Conservation (phyloP, 1,139 yeast species). For the Geotrichum cucujoidarum region DNA sequence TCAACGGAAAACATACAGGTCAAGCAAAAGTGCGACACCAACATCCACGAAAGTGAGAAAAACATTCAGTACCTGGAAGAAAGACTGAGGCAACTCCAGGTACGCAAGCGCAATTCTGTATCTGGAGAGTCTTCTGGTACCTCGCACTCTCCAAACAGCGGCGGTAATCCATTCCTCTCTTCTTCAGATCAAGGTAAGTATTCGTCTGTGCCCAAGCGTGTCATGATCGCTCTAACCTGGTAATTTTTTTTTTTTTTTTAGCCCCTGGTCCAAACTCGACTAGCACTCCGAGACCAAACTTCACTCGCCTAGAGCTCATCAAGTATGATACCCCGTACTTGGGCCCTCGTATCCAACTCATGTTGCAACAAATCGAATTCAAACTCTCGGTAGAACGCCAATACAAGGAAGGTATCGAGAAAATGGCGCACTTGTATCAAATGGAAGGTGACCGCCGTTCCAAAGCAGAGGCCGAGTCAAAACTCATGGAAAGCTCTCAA, state of each 20-base stretch:
- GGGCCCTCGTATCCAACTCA: constrained; percentile 91
- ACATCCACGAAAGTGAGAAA: constrained; percentile 84
- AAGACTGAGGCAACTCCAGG: constrained; percentile 59
- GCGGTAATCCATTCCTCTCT: background rate
- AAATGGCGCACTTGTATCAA: constrained; percentile 75
- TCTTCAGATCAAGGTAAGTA: background rate
- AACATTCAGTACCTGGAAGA: constrained; percentile 85
- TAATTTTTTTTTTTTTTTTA: background rate
- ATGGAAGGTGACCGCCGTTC: constrained; percentile 87
- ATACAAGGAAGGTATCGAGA: constrained; percentile 87
- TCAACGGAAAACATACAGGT: constrained; percentile 75
- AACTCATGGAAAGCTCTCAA: constrained; percentile 82
- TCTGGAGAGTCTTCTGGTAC: background rate
- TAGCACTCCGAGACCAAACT: constrained; percentile 26
- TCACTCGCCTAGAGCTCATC: constrained; percentile 59
- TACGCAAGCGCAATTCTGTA: constrained; percentile 28
- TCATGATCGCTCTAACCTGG: background rate
- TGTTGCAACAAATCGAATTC: constrained; percentile 91
- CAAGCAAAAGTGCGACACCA: constrained; percentile 85
- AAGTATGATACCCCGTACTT: constrained; percentile 91
- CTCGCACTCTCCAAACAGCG: background rate
- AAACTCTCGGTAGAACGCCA: constrained; percentile 91
- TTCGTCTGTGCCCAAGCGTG: background rate
- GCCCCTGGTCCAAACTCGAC: background rate
- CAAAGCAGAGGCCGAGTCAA: constrained; percentile 68